Base-by-base conservation (phyloP, 257 asterid species). In the Schizonepeta tenuifolia region DNA sequence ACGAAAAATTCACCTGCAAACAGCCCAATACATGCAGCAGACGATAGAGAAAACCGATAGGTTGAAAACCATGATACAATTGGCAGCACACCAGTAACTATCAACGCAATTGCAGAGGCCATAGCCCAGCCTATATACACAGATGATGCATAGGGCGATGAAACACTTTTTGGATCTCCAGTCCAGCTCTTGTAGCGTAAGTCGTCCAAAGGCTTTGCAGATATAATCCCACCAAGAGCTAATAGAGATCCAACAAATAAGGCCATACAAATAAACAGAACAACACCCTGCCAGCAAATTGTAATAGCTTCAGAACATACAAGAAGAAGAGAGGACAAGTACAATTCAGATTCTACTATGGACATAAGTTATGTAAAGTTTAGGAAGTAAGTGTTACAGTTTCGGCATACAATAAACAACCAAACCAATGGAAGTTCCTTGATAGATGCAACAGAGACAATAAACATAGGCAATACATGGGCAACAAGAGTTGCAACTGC, bases 11-110 rank as follows among this genome's bases (percentile, higher is more conserved):
- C 65, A 95, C 99, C 96, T 82, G 96, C 88, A 83, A 95, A 95
- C 80, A 84, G 70, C 64, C 97, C 99, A 76, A 90, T 75, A 77
- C 93, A 95, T 53, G 82, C 78, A 75, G 96, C 98, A 81, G 99
- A 90, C 12, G 99, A 92, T 69, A 89, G 83, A 67, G 98, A 88
- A 77, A 95, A 95, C 22, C 96, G 93, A 53, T 95, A 95, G 2
- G 98, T 95, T 58, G 98, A 92, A 77, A 95, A 95, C 99, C 99
- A 95, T 41, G 99, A 95, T 65, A 87, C 89, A 63, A 95, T 87
- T 2, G 99, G 98, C 83, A 95, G 89, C 79, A 89, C 84, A 50
- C 99, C 99, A 53, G 94, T 95, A 67, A 88, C 86, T 73, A 83
- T 56, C 75, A 95, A 80, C 50, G 96, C 98, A 73, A 95, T 88